Base-by-base conservation (phyloP, 2,329 filamentous ascomycete genomes). In the Pseudocercospora macadamiae region DNA sequence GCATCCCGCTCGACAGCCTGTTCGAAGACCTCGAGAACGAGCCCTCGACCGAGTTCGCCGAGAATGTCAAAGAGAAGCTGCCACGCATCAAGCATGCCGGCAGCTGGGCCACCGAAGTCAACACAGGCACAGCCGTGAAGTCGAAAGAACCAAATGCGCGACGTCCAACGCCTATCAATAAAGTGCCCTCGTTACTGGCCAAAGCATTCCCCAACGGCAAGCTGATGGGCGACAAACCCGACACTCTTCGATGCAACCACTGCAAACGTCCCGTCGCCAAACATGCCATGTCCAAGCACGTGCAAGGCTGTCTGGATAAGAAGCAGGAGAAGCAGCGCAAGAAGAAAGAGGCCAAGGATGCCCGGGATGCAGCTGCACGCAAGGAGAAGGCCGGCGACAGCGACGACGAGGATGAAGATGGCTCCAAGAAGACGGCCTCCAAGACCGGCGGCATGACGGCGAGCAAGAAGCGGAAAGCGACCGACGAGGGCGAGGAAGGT, bases 221-320 rank as follows among this genome's bases (percentile, higher is more conserved):
- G 58, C 91, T 92, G 0, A 83, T 96, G 66, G 88, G 92, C 67
- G 93, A 96, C 70, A 82, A 81, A 57, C 84, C 89, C 9, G 91
- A 96, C 63, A 83, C 91, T 8, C 87, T 95, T 51, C 76, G 79
- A 66, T 99, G 93, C 82, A 97, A 95, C 73, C 91, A 96, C 73
- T 99, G 93, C 79, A 96, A 95, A 76, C 93, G 96, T 69, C 89
- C 89, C 52, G 85, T 96, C 10, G 80, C 95, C 12, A 89, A 88
- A 68, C 86, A 86, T 28, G 87, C 86, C 0, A 89, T 90, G 1
- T 88, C 88, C 59, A 84, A 85, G 16, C 93, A 99, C 71, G 91
- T 96, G 60, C 87, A 88, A 34, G 86, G 88, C 45, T 99, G 93
- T 69, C 78, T 97, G 57, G 89, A 88, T 66, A 85, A 92, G 56